phyloP scores from a whole-genome alignment of 176 grass and related monocot genomes.

The Dactylis glomerata region DNA sequence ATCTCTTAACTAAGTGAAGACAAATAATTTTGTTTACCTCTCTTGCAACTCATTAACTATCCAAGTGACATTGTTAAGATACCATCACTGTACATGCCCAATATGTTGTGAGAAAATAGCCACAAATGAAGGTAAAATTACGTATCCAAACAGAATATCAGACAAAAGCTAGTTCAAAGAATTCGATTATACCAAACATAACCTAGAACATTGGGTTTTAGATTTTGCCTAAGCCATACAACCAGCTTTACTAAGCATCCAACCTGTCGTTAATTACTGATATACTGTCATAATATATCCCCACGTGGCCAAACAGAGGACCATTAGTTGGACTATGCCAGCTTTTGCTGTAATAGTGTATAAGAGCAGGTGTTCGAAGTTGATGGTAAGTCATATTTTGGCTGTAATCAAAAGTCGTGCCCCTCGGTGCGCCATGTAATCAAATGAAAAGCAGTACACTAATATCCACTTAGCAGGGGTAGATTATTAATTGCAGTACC shows the following conservation, averaged over 20 bases:
- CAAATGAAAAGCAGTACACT: background rate
- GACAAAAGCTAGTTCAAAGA: background rate
- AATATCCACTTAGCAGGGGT: background rate
- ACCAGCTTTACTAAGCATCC: background rate
- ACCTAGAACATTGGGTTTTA: background rate
- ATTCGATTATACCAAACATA: background rate
- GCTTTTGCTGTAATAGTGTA: background rate
- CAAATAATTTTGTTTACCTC: background rate
- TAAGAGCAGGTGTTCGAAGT: background rate
- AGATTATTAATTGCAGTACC: background rate
- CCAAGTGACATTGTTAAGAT: background rate
- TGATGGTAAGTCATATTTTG: background rate
- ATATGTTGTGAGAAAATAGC: background rate
- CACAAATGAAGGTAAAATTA: background rate
- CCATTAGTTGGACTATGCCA: background rate
- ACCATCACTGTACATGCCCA: background rate
- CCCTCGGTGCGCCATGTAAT: background rate
- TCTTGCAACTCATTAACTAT: background rate
- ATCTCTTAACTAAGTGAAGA: background rate
- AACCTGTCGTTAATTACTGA: background rate
- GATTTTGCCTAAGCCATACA: background rate
- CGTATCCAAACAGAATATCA: background rate
- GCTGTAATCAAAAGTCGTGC: background rate
- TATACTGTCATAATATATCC: background rate
- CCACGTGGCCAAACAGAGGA: too few relatives aligned